Conservation (phyloP, 805 yeast genomes). For the Kodamaea hsintzibuensis region DNA sequence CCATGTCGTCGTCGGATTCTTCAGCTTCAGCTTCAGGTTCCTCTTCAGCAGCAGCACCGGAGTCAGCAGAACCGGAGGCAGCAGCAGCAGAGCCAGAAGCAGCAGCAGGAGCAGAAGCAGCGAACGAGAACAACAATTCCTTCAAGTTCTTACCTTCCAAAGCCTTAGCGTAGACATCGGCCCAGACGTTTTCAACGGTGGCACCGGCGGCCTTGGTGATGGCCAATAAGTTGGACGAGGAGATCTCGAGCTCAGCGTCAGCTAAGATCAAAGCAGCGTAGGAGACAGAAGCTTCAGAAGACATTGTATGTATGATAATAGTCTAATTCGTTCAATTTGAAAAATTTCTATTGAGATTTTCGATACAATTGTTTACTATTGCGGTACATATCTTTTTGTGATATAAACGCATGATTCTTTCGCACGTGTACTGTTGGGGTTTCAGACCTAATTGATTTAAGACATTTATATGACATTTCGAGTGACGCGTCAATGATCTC, state of each 20-base stretch:
- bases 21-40: constrained; percentile 23
- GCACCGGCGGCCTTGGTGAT: constrained; percentile 83
- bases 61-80: constrained; percentile 29
- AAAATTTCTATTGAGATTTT: not conserved
- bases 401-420: too few species aligned
- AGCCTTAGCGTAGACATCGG: constrained; percentile 87
- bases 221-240: constrained; percentile 79
- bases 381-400: not conserved
- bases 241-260: constrained; percentile 93
- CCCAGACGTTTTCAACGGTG: constrained; percentile 78
- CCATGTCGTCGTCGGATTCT: constrained; percentile 29
- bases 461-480: too few species aligned
- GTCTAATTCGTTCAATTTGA: not conserved
- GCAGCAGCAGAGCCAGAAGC: constrained; percentile 34
- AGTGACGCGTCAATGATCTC: too few species aligned
- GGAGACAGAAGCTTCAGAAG: constrained; percentile 88
- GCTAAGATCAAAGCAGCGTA: constrained; percentile 99
- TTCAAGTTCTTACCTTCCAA: constrained; percentile 80
- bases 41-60: constrained; percentile 52
- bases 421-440: too few species aligned
- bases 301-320: constrained; percentile 50
- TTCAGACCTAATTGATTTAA: too few species aligned
- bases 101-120: constrained; percentile 49
- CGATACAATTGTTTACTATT: too few species aligned
- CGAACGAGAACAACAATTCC: constrained; percentile 63